These are phyloP conservation scores for Blumeria graminis DNA, from an alignment of 2,329 filamentous ascomycete species.

Conservation along the genomic window DNA sequence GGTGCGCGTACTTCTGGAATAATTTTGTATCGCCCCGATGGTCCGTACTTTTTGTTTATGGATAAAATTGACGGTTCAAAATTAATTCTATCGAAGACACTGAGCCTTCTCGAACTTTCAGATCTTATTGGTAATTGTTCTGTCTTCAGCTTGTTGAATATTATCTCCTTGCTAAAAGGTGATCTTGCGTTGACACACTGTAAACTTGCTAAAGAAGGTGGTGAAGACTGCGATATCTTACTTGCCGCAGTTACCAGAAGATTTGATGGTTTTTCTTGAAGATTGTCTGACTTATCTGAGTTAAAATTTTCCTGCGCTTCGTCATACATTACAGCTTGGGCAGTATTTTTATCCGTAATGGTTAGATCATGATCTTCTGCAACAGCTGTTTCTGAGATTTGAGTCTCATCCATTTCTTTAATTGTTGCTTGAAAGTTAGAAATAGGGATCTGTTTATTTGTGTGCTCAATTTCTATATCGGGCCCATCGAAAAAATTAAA, in stretches of 20 bases:
- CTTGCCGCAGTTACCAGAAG: neutral
- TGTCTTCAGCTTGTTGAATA: slow-evolving; percentile 9
- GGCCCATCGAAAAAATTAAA: slow-evolving; percentile 63
- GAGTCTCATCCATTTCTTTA: neutral
- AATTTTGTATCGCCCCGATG: slow-evolving; percentile 12
- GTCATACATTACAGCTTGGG: neutral
- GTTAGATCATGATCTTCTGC: neutral
- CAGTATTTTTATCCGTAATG: neutral
- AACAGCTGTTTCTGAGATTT: neutral
- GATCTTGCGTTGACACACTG: neutral
- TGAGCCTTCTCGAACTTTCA: slow-evolving; percentile 6
- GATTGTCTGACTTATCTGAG: neutral
- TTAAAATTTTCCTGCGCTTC: neutral
- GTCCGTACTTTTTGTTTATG: slow-evolving; percentile 14
- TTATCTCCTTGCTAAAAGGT: slow-evolving; percentile 13
- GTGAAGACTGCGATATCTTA: neutral
- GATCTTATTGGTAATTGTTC: no score
- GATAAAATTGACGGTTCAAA: slow-evolving; percentile 12
- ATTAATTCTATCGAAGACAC: slow-evolving; percentile 12
- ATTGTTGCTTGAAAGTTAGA: neutral
- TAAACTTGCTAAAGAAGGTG: neutral
- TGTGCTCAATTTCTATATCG: slow-evolving; percentile 8
- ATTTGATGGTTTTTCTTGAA: neutral
- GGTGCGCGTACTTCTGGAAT: neutral
- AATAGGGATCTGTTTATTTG: neutral